Percentiles rank a stretch among this genome's conserved stretches.
Evolutionary conservation across 257 asterid species (phyloP).

Genomic region (Paulownia fortunei): DNA sequence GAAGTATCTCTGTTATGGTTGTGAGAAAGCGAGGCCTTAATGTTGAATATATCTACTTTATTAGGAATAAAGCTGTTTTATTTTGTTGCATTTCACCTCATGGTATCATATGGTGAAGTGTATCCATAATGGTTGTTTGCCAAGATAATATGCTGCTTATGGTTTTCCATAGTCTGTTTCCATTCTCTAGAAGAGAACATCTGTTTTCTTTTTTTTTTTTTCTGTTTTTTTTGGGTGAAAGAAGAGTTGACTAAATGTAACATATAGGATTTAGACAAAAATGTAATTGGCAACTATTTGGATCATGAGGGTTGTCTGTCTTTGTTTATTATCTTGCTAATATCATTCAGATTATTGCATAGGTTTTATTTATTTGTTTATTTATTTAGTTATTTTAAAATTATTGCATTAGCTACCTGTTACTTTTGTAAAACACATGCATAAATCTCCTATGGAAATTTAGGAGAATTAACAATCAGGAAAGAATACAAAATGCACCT

Average conservation of each 20-base stretch:
- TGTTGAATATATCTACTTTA: background rate
- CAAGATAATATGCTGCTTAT: background rate
- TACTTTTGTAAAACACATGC: background rate
- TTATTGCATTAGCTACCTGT: no score
- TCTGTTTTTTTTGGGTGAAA: no score
- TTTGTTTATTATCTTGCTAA: conserved; percentile 12
- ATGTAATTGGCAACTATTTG: background rate
- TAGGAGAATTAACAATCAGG: background rate
- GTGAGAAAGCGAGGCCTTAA: background rate
- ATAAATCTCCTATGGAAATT: background rate
- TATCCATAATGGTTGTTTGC: background rate
- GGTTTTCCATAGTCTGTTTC: background rate
- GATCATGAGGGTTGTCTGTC: background rate
- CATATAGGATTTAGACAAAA: background rate
- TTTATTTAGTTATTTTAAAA: no score
- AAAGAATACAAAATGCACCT: background rate
- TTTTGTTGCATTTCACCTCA: background rate
- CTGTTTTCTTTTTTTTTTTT: background rate
- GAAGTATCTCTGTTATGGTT: background rate
- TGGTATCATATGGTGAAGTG: background rate
- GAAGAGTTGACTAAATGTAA: background rate
- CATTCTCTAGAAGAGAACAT: background rate
- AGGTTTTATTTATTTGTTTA: no score
- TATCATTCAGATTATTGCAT: background rate
- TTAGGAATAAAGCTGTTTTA: background rate